Percentiles rank a stretch among this genome's conserved stretches.
phyloP scores from a whole-genome alignment of 345 rosid genomes.

The Gossypium sturtianum region DNA sequence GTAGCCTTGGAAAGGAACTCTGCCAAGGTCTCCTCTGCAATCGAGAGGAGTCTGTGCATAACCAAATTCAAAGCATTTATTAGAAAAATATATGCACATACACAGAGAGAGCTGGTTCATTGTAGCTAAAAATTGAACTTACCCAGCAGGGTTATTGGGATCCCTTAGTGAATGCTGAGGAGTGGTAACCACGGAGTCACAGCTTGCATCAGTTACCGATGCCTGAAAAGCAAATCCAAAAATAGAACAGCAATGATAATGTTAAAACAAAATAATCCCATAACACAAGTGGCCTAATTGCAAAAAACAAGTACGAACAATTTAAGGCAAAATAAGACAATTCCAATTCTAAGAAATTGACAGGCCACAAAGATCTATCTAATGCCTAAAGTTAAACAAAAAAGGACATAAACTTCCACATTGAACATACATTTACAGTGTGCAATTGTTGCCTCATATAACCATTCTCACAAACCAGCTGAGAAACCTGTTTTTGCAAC shows the following conservation, averaged over 20 bases:
- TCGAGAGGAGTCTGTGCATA: conserved; percentile 79
- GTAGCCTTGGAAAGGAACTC: conserved; percentile 99
- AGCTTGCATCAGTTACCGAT: conserved; percentile 79
- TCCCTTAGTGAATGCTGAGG: conserved; percentile 93
- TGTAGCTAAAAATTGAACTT: conserved; percentile 13
- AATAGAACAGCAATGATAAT: background rate
- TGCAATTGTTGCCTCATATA: conserved; percentile 86
- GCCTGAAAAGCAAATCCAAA: conserved; percentile 37
- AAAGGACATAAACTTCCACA: background rate
- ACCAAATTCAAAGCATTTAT: background rate
- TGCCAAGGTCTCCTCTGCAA: conserved; percentile 99
- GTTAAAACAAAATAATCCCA: background rate
- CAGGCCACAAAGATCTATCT: background rate
- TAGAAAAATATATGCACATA: background rate
- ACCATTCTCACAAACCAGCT: conserved; percentile 88
- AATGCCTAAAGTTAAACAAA: background rate
- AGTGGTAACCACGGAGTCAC: conserved; percentile 92
- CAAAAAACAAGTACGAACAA: background rate
- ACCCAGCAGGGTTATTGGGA: conserved; percentile 99
- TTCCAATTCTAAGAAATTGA: background rate
- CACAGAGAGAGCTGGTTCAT: background rate
- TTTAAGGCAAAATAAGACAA: background rate
- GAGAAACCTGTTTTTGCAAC: conserved; percentile 96
- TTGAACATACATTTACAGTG: conserved; percentile 36
- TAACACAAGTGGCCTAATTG: background rate